Evolutionary conservation across 768 basidiomycete genomes (phyloP).

Genomic region (Leccinellum luteum): DNA sequence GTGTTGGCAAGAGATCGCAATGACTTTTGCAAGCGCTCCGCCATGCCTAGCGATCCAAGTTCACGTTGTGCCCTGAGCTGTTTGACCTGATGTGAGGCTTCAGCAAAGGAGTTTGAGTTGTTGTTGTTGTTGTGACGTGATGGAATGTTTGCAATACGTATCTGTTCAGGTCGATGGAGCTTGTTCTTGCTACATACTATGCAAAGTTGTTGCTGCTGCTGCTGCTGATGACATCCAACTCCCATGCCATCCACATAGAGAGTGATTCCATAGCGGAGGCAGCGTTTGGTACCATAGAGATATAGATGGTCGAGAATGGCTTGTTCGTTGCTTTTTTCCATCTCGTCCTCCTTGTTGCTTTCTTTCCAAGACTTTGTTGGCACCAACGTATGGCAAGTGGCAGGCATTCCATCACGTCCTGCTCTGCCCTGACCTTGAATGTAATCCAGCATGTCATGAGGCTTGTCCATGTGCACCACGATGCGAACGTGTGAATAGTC

Average conservation of each 20-base stretch:
- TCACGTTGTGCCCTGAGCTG: no score
- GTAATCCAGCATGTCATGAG: constrained; percentile 19
- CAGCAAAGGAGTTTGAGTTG: no score
- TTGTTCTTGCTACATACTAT: no score
- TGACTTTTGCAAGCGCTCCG: no score
- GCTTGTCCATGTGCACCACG: constrained; percentile 20
- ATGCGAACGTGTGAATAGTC: constrained; percentile 21
- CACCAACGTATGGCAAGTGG: not conserved
- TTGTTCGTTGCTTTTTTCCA: not conserved
- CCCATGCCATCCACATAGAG: not conserved
- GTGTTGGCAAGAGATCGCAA: no score
- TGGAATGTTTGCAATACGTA: not conserved
- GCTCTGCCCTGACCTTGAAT: constrained; percentile 21
- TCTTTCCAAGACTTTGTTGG: not conserved
- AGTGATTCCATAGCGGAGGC: constrained; percentile 3
- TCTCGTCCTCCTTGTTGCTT: not conserved
- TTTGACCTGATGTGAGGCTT: no score
- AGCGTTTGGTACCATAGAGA: not conserved
- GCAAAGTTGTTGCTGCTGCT: no score
- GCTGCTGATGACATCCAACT: not conserved
- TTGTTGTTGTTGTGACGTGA: no score
- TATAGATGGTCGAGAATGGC: not conserved
- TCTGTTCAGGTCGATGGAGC: no score
- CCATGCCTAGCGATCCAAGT: no score
- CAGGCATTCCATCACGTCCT: constrained; percentile 9